Conservation (phyloP, 345 rosid genomes). For the Citrus mangshanensis region DNA sequence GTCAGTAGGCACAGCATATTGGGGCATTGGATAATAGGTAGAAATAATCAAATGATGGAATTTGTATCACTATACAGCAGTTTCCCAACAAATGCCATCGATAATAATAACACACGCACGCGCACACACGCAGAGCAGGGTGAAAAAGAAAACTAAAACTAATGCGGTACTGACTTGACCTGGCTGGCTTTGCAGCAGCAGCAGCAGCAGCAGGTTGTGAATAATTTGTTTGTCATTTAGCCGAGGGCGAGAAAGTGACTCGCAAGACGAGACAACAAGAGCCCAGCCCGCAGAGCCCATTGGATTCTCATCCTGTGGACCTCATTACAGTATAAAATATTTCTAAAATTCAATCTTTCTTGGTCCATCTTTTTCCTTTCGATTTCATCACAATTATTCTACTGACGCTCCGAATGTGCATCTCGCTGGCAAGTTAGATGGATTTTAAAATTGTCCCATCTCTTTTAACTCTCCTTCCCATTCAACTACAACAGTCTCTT, state of each 20-base stretch:
- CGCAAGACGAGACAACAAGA: neutral
- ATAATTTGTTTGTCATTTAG: conserved; percentile 21
- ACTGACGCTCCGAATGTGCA: conserved; percentile 37
- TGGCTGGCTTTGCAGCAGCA: neutral
- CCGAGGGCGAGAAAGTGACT: conserved; percentile 16
- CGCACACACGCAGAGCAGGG: too few relatives aligned
- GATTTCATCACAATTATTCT: conserved; percentile 20
- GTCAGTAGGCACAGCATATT: neutral
- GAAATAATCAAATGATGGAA: neutral
- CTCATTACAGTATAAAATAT: neutral
- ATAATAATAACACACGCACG: too few relatives aligned
- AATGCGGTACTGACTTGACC: conserved; percentile 2
- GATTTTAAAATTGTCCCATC: conserved; percentile 8
- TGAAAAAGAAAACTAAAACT: neutral
- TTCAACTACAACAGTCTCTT: neutral
- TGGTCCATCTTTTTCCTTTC: too few relatives aligned
- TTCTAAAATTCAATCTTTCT: neutral
- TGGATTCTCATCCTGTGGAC: conserved; percentile 34
- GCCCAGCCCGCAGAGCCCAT: conserved; percentile 31
- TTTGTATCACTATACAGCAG: neutral
- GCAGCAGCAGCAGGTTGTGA: neutral
- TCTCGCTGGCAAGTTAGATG: conserved; percentile 7
- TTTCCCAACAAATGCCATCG: neutral
- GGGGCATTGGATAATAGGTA: neutral
- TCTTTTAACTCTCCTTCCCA: neutral